These are phyloP conservation scores for Aspergillus caelatus DNA, from an alignment of 2,329 filamentous ascomycete species.

Conservation along the genomic window DNA sequence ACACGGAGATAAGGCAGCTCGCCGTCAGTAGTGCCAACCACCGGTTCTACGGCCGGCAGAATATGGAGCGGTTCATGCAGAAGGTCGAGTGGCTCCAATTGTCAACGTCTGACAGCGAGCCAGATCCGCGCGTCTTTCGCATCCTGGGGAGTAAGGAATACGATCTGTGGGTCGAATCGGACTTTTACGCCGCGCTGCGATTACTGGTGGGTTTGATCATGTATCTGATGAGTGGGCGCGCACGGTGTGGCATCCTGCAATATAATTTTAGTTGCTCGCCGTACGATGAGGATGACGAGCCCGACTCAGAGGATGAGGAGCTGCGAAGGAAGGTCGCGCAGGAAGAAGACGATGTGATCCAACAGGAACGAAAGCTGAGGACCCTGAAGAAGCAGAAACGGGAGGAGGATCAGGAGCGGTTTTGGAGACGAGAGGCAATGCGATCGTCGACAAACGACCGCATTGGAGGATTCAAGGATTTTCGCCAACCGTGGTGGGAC, in stretches of 20 bases:
- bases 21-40: background rate
- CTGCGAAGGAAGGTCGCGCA: conserved; percentile 5
- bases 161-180: conserved; percentile 27
- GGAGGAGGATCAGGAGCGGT: conserved; percentile 14
- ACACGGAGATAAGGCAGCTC: background rate
- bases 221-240: conserved; percentile 33
- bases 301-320: conserved; percentile 12
- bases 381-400: conserved; percentile 11
- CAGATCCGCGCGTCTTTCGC: conserved; percentile 22
- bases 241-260: conserved; percentile 28
- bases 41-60: conserved; percentile 20
- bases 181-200: conserved; percentile 23
- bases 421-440: conserved; percentile 17
- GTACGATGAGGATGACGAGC: conserved; percentile 15
- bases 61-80: conserved; percentile 21
- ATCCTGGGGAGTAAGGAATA: conserved; percentile 30
- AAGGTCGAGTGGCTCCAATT: conserved; percentile 20
- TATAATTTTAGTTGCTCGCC: conserved; percentile 23
- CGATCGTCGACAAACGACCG: conserved; percentile 12
- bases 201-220: conserved; percentile 25
- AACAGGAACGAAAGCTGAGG: conserved; percentile 17
- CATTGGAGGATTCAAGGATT: conserved; percentile 17
- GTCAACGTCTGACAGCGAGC: conserved; percentile 19
- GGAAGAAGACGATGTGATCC: conserved; percentile 15
- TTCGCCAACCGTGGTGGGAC: conserved; percentile 26